Conservation (phyloP, 139 green algal genomes). For the Pleodorina starrii region DNA sequence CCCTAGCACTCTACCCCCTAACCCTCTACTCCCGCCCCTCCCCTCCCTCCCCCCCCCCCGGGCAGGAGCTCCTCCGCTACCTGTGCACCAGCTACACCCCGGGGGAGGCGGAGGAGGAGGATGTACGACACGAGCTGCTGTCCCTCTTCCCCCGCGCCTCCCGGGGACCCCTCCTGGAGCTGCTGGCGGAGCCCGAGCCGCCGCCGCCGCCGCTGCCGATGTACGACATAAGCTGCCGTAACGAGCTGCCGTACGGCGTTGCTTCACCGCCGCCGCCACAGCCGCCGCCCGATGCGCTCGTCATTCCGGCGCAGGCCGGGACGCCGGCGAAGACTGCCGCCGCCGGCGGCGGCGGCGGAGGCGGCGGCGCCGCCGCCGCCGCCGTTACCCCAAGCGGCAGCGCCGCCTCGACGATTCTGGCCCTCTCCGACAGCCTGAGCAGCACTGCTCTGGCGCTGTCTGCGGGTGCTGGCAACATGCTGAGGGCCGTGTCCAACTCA, state of each 20-base stretch:
- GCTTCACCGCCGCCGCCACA: neutral
- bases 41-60: no score
- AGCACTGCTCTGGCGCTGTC: neutral
- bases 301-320: neutral
- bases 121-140: constrained; percentile 61
- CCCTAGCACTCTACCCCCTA: no score
- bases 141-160: constrained; percentile 48
- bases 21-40: no score
- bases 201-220: neutral
- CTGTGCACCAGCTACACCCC: constrained; percentile 41
- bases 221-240: no score
- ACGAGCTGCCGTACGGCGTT: no score
- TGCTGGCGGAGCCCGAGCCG: neutral
- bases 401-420: neutral
- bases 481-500: neutral
- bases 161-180: neutral
- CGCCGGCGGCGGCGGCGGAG: constrained; percentile 1
- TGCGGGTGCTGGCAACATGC: constrained; percentile 19
- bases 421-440: neutral
- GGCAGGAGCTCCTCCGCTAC: constrained; percentile 59
- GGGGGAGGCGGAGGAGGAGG: constrained; percentile 54
- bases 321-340: neutral
- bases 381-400: neutral
- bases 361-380: neutral
- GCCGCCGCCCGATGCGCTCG: neutral